Evolutionary conservation across 2,329 filamentous ascomycete species (phyloP).

Genomic region (Macrophomina pseudophaseolina): DNA sequence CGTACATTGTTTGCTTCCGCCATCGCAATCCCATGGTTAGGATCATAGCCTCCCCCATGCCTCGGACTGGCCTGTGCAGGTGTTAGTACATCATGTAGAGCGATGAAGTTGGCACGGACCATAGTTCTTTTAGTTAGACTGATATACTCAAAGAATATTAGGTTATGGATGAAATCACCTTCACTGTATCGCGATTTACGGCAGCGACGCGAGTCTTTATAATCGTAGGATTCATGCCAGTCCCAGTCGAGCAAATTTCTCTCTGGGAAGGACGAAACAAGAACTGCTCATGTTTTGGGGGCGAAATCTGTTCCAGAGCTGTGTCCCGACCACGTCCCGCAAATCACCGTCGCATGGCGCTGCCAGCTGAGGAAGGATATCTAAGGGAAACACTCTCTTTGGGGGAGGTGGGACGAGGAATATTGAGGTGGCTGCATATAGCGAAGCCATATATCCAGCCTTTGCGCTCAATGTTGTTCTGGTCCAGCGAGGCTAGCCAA

Average conservation of each 20-base stretch:
- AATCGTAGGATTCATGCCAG: no score
- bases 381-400: neutral
- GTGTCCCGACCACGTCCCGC: neutral
- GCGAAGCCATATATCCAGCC: neutral
- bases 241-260: neutral
- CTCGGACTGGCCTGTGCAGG: neutral
- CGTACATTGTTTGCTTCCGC: neutral
- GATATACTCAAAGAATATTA: no score
- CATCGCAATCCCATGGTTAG: neutral
- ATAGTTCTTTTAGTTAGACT: neutral
- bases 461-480: neutral
- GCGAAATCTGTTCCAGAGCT: neutral
- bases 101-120: neutral
- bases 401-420: neutral
- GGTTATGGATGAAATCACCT: no score
- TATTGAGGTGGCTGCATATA: conserved; percentile 3
- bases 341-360: neutral
- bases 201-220: no score
- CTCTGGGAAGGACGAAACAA: neutral
- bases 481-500: neutral
- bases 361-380: neutral
- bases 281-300: neutral
- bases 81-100: neutral
- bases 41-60: conserved; percentile 6
- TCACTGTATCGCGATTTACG: no score